Evolutionary conservation across 1,284 basidiomycete species (phyloP).

Genomic region (Peniophora sp.): DNA sequence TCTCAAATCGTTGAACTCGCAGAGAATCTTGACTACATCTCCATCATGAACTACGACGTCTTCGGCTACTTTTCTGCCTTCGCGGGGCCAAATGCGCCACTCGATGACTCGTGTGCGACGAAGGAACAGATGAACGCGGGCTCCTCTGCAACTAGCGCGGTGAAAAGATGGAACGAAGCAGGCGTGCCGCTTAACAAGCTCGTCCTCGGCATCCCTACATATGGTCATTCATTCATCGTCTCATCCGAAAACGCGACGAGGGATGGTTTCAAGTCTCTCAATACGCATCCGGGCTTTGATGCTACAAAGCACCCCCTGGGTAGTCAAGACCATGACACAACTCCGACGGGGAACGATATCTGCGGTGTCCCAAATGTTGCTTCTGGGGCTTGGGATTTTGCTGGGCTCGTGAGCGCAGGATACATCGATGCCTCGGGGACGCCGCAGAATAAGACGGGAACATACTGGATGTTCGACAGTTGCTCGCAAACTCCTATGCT

Average conservation of each 20-base stretch:
- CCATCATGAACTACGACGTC: slow-evolving; percentile 88
- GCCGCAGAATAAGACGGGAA: slow-evolving; percentile 25
- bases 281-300: slow-evolving; percentile 44
- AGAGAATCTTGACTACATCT: slow-evolving; percentile 69
- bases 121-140: slow-evolving; percentile 48
- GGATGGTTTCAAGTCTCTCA: slow-evolving; percentile 22
- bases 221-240: slow-evolving; percentile 59
- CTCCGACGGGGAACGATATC: slow-evolving; percentile 33
- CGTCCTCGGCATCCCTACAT: slow-evolving; percentile 75
- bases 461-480: slow-evolving; percentile 45
- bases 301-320: slow-evolving; percentile 35
- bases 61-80: slow-evolving; percentile 44
- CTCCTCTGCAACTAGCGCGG: slow-evolving; percentile 61
- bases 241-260: slow-evolving; percentile 30
- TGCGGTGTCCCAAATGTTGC: slow-evolving; percentile 41
- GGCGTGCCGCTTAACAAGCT: slow-evolving; percentile 77
- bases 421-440: slow-evolving; percentile 48
- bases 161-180: slow-evolving; percentile 68
- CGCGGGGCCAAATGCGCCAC: slow-evolving; percentile 71
- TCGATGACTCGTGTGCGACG: slow-evolving; percentile 69
- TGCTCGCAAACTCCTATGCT: slow-evolving; percentile 67
- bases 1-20: slow-evolving; percentile 67
- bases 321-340: slow-evolving; percentile 44
- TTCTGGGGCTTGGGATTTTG: slow-evolving; percentile 50
- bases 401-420: slow-evolving; percentile 46